Evolutionary conservation across 78 protist species (phyloP).

Genomic region (Dictyostelium brefeldianum): DNA sequence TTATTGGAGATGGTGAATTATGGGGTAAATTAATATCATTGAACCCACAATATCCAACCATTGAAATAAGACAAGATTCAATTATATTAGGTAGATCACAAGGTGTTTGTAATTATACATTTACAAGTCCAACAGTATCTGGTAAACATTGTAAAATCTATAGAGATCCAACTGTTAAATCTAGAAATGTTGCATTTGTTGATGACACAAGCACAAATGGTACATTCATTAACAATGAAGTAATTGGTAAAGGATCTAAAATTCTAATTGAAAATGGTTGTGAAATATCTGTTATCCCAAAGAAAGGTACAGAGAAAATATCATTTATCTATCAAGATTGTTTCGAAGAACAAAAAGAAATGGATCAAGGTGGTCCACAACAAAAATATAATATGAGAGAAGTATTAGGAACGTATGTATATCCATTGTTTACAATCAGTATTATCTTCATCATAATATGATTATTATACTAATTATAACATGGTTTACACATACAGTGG

Average conservation of each 20-base stretch:
- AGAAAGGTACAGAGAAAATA: constrained; percentile 51
- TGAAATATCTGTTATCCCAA: constrained; percentile 65
- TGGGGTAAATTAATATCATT: constrained; percentile 74
- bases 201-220: constrained; percentile 76
- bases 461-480: background rate
- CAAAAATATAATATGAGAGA: constrained; percentile 46
- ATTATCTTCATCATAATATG: too few species aligned
- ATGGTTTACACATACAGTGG: constrained; percentile 4
- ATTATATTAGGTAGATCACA: constrained; percentile 45
- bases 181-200: constrained; percentile 49
- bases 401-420: constrained; percentile 57
- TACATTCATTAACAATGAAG: constrained; percentile 69
- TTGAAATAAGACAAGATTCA: constrained; percentile 45
- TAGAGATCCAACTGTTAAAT: constrained; percentile 48
- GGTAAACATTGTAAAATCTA: constrained; percentile 64
- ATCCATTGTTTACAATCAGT: too few species aligned
- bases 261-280: constrained; percentile 68
- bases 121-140: constrained; percentile 36
- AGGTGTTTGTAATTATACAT: constrained; percentile 15
- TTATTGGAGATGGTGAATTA: constrained; percentile 40
- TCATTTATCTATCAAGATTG: constrained; percentile 72
- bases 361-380: constrained; percentile 86
- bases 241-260: constrained; percentile 63
- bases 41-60: constrained; percentile 52
- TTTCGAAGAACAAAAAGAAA: constrained; percentile 66